phyloP scores from a whole-genome alignment of 768 basidiomycete genomes.

The Cystofilobasidium bisporidii region DNA sequence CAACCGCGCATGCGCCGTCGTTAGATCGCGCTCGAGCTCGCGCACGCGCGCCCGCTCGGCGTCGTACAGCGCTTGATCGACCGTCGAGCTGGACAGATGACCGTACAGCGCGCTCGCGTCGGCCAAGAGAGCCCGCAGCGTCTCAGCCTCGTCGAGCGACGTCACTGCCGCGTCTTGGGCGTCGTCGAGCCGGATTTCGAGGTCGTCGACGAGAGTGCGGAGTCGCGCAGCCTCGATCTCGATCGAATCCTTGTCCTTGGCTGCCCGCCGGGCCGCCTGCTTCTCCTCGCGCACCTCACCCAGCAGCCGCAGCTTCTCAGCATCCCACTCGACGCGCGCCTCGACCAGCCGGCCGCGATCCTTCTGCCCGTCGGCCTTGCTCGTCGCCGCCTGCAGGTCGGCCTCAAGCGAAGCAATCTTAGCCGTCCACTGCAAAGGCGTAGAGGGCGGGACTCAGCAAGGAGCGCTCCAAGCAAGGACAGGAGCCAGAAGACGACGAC shows the following conservation, averaged over 20 bases:
- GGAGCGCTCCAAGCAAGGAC: neutral
- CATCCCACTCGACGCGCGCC: conserved; percentile 1
- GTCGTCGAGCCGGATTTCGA: neutral
- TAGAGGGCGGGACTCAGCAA: neutral
- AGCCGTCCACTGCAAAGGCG: neutral
- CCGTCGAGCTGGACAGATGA: neutral
- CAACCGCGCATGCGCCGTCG: neutral
- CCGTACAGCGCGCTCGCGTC: neutral
- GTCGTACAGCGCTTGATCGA: neutral
- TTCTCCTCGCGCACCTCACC: neutral
- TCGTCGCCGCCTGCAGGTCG: neutral
- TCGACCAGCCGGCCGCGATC: neutral
- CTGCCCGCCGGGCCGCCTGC: neutral
- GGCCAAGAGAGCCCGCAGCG: neutral
- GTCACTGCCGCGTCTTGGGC: neutral
- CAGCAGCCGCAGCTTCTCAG: neutral
- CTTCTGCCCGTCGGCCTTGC: neutral
- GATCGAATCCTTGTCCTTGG: neutral
- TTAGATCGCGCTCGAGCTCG: neutral
- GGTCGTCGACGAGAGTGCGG: neutral
- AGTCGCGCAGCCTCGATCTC: neutral
- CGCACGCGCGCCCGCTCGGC: neutral
- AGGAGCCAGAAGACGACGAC: neutral
- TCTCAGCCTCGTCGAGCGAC: neutral
- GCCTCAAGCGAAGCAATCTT: neutral